Conservation (phyloP, 2,329 filamentous ascomycete species). For the Herpotrichia juniperi region DNA sequence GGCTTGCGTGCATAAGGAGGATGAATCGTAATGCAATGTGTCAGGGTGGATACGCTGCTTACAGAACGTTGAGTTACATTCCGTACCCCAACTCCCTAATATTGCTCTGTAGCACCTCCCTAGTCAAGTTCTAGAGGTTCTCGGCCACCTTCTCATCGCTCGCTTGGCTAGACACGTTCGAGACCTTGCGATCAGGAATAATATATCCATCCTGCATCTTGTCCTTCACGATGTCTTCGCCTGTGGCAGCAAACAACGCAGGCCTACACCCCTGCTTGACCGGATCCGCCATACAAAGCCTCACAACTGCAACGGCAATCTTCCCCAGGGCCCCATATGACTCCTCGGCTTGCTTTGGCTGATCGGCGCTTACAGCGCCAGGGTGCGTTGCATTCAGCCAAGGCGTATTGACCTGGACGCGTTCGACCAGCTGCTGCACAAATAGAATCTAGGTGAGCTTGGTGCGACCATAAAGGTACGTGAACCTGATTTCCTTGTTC, state of each 20-base stretch:
- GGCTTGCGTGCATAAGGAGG: too few relatives aligned
- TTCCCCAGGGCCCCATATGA: slow-evolving; percentile 57
- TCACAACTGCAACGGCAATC: slow-evolving; percentile 50
- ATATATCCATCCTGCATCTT: slow-evolving; percentile 56
- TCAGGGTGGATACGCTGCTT: too few relatives aligned
- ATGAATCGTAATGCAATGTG: too few relatives aligned
- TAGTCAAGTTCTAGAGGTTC: slow-evolving; percentile 54
- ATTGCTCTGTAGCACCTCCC: slow-evolving; percentile 52
- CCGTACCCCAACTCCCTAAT: slow-evolving; percentile 38
- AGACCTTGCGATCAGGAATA: slow-evolving; percentile 56
- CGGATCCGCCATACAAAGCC: slow-evolving; percentile 58
- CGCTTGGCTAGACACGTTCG: slow-evolving; percentile 50
- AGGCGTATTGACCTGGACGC: slow-evolving; percentile 43
- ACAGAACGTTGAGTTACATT: slow-evolving; percentile 32
- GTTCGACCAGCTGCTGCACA: slow-evolving; percentile 48
- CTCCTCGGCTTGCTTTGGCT: slow-evolving; percentile 56
- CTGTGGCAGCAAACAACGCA: slow-evolving; percentile 57
- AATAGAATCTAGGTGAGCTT: slow-evolving; percentile 59
- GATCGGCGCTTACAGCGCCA: slow-evolving; percentile 55
- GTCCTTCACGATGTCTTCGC: slow-evolving; percentile 50
- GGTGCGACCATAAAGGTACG: slow-evolving; percentile 55
- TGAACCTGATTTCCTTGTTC: slow-evolving; percentile 56
- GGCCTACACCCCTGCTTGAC: slow-evolving; percentile 55
- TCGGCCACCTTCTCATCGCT: slow-evolving; percentile 51
- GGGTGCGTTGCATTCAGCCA: slow-evolving; percentile 59